Conservation (phyloP, 2,329 filamentous ascomycete genomes). For the Ustulina deusta region DNA sequence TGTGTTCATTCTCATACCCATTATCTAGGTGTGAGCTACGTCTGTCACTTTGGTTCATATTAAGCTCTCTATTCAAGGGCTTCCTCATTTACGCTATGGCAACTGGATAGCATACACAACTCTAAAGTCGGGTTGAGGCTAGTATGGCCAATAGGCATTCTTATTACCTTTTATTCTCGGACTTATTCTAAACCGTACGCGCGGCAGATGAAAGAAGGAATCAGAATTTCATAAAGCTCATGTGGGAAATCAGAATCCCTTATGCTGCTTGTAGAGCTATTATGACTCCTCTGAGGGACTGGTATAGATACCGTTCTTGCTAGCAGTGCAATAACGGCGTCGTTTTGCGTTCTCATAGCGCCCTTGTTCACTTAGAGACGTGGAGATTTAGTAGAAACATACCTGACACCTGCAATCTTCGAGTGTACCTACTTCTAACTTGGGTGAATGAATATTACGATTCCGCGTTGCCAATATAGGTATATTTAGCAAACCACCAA, state of each 20-base stretch:
- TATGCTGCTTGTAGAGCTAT: neutral
- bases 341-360: too few relatives aligned
- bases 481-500: neutral
- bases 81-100: neutral
- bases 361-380: neutral
- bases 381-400: neutral
- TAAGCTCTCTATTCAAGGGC: neutral
- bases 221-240: neutral
- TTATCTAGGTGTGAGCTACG: neutral
- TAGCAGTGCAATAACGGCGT: too few relatives aligned
- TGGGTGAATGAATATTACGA: neutral
- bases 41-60: neutral
- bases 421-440: neutral
- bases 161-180: neutral
- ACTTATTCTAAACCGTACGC: too few relatives aligned
- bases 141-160: too few relatives aligned
- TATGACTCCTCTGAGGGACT: too few relatives aligned
- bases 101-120: neutral
- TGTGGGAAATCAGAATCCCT: neutral
- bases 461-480: neutral
- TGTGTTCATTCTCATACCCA: neutral
- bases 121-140: too few relatives aligned
- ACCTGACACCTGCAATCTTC: neutral
- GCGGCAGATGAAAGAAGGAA: too few relatives aligned
- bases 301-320: too few relatives aligned